Percentiles rank a stretch among this genome's conserved stretches.
Conservation (phyloP, 345 rosid species). For the Salix purpurea region DNA sequence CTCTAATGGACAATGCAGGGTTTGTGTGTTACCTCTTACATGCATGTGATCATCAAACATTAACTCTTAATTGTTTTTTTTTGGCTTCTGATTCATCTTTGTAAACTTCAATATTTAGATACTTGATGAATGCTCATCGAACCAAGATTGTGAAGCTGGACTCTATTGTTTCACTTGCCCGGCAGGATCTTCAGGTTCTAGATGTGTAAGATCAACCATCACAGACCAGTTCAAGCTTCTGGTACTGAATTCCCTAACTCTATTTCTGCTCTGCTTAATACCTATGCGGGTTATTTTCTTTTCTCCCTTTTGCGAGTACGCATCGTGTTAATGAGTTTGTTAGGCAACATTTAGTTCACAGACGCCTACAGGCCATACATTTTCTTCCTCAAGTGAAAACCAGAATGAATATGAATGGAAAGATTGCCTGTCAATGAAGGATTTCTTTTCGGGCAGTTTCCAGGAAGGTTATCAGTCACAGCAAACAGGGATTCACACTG, state of each 20-base stretch:
- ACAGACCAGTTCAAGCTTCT: conserved; percentile 60
- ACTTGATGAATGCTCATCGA: conserved; percentile 47
- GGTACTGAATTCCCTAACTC: conserved; percentile 23
- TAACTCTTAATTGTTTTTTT: not conserved
- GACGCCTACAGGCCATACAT: not conserved
- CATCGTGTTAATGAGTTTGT: not conserved
- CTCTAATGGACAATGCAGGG: conserved; percentile 49
- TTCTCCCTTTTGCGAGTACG: not conserved
- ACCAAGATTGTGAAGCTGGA: conserved; percentile 59
- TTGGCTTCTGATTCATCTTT: not conserved
- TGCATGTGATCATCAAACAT: not conserved
- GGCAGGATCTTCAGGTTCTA: conserved; percentile 42
- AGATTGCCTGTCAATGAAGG: not conserved
- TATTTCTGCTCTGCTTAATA: too few species aligned
- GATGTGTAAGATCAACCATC: conserved; percentile 50
- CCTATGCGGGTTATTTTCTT: too few species aligned
- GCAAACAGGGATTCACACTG: not conserved
- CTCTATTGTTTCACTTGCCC: conserved; percentile 54
- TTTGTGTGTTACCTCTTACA: conserved; percentile 1
- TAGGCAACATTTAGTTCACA: not conserved
- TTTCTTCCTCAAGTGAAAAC: too few species aligned
- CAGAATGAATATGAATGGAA: not conserved
- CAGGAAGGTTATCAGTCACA: not conserved
- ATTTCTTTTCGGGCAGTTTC: not conserved
- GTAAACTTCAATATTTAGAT: conserved; percentile 14